These are phyloP conservation scores for Globisporangium ultimum DNA, from an alignment of 352 stramenopile species.

Conservation along the genomic window DNA sequence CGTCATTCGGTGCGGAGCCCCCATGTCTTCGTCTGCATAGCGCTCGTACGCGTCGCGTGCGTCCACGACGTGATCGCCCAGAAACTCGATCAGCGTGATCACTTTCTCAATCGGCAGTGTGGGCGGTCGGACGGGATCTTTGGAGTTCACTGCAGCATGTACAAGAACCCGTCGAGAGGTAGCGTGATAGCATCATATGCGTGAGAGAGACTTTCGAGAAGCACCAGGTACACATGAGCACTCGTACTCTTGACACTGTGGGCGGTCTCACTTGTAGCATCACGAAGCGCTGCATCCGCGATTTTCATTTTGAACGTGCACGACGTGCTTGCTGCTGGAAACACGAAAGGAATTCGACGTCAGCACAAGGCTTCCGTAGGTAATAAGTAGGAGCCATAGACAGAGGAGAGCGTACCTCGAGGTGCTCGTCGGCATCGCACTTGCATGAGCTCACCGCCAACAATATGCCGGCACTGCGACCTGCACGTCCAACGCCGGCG, in stretches of 20 bases:
- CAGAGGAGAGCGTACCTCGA: slow-evolving; percentile 11
- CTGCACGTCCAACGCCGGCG: slow-evolving; percentile 5
- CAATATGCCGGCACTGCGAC: slow-evolving; percentile 34
- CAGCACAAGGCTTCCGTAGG: too few species aligned
- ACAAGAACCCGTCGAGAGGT: not conserved
- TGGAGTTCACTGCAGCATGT: too few species aligned
- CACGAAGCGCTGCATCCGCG: too few species aligned
- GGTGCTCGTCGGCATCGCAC: slow-evolving; percentile 41
- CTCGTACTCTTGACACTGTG: not conserved
- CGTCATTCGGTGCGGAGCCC: slow-evolving; percentile 25
- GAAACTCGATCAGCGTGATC: slow-evolving; percentile 52
- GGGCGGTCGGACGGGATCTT: not conserved
- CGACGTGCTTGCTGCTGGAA: too few species aligned
- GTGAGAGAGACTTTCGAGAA: too few species aligned
- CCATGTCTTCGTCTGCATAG: slow-evolving; percentile 21
- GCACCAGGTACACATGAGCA: not conserved
- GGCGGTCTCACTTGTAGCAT: not conserved
- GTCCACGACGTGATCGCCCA: slow-evolving; percentile 58
- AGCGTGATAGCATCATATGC: not conserved
- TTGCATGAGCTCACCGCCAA: slow-evolving; percentile 45
- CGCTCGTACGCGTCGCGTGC: slow-evolving; percentile 53
- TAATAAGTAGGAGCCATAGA: too few species aligned
- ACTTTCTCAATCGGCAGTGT: slow-evolving; percentile 37
- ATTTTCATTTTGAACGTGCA: too few species aligned
- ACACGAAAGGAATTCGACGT: too few species aligned